Conservation (phyloP, 208 protist species). For the Crithidia bombi region DNA sequence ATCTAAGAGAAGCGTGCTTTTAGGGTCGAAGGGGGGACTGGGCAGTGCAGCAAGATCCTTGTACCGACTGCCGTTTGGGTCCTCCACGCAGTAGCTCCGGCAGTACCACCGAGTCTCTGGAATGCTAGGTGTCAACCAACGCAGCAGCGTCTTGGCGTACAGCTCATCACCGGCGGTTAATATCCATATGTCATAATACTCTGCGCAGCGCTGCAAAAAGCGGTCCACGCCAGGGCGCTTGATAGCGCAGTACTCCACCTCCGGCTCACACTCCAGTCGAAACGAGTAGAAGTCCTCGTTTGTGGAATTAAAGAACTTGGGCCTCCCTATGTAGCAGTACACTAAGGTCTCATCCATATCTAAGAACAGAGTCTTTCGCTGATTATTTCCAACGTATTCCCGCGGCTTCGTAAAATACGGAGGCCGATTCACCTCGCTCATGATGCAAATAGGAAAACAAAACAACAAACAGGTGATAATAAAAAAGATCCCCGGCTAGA, state of each 20-base stretch:
- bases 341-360: constrained; percentile 83
- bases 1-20: constrained; percentile 64
- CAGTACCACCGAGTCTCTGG: constrained; percentile 53
- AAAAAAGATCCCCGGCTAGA: neutral
- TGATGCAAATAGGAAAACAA: constrained; percentile 3
- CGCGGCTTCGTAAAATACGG: constrained; percentile 38
- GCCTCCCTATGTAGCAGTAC: constrained; percentile 46
- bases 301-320: constrained; percentile 34
- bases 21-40: constrained; percentile 36
- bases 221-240: constrained; percentile 53
- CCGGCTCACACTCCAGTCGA: constrained; percentile 29
- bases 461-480: neutral
- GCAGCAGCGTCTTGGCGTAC: constrained; percentile 64
- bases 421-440: constrained; percentile 23
- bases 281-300: constrained; percentile 31
- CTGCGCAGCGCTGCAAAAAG: constrained; percentile 47
- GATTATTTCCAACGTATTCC: constrained; percentile 35
- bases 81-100: constrained; percentile 46
- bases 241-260: constrained; percentile 50
- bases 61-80: constrained; percentile 33
- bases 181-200: constrained; percentile 70
- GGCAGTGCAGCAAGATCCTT: constrained; percentile 60
- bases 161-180: constrained; percentile 69
- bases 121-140: constrained; percentile 45
- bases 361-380: constrained; percentile 48